Evolutionary conservation across 805 yeast species (phyloP), one percentile per base, ranked within the genome.

Genomic region (Yamadazyma endophytica): DNA sequence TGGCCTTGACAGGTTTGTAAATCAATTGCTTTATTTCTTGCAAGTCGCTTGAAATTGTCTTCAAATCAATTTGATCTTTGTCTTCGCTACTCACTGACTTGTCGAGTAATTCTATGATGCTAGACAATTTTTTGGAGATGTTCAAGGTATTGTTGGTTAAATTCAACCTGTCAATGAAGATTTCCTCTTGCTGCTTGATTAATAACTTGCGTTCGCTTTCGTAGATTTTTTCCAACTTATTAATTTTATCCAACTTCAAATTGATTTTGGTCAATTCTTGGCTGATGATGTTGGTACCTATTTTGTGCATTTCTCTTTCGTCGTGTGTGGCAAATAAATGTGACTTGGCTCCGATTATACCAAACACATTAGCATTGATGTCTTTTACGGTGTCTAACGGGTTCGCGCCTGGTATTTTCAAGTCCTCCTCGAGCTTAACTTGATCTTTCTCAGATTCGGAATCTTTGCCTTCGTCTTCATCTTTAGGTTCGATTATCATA

Each of bases 301-400:
- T 54, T 32, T 72, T 74, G 44, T 77, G 70, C 79, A 79, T 76
- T 49, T 82, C 87, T 38, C 88, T 66, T 49, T 86, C 96, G 54
- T 85, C 94, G 49, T 75, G 79, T 4, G 79, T 75, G 5, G 90
- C 85, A 57, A 86, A 82, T 13, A 83, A 70, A 50, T 84, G 87
- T 16, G 92, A 71, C 39, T 92, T 73, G 2, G 87, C 79, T 3
- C 92, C 95, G 22, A 83, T 60, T 8, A 83, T 63, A 3, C 94
- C 89, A 35, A 89, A 63, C 1, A 92, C 79, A n/a, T 78, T 61
- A 5, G 75, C 63, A 0, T 83, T 75, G 2, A 84, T 84, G 34
- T 80, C 82, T 46, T 73, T 68, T 13, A 77, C 50, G 23, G 56
- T 57, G n/a, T 49, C 32, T 14, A 37, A 18, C 49, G 37, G 5